Evolutionary conservation across 148 eudicot species (phyloP), one percentile per base, ranked within the genome.

Genomic region (Agrostemma githago): DNA sequence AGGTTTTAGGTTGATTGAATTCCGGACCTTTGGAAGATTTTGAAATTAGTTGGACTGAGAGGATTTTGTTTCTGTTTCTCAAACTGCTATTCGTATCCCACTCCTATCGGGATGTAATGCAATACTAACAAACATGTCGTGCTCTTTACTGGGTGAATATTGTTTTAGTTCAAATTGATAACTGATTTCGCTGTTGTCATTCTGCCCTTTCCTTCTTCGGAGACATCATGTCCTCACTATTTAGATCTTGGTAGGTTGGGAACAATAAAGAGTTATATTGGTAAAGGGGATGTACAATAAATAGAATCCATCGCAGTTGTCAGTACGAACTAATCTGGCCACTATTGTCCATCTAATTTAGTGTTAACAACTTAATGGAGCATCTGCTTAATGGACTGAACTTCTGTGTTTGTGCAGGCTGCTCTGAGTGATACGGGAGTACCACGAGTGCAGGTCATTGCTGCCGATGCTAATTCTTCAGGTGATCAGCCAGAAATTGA

Each of bases 401-500:
- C 62, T 51, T 17, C 60, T 61, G 0, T n/a, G 12, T 40, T 44
- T 65, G 43, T 62, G 38, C 74, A 92, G 99, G 97, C 97, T 78
- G 97, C 99, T 70, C 76, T 92, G 77, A 89, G 94, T 82, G 88
- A 90, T 77, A 89, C 97, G 3, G 92, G 89, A 21, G 84, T 92
- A 77, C 96, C 96, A 80, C 88, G 84, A 87, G 94, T 88, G 72
- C 73, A 84, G 73, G 86, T 95, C 68, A 85, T 90, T 73, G 81
- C 89, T 34, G 85, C 76, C 57, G 86, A 87, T 54, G 70, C 81
- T 1, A 68, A 60, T 68, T 67, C 92, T 20, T 78, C 91, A 20
- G 86, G 87, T 72, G 93, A 88, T 78, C 87, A 88, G 75, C 96
- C 96, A 54, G 97, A 96, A 82, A 83, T 92, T 77, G 97, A 90